phyloP scores from a whole-genome alignment of 2,329 filamentous ascomycete species.

The Cercospora sp. region DNA sequence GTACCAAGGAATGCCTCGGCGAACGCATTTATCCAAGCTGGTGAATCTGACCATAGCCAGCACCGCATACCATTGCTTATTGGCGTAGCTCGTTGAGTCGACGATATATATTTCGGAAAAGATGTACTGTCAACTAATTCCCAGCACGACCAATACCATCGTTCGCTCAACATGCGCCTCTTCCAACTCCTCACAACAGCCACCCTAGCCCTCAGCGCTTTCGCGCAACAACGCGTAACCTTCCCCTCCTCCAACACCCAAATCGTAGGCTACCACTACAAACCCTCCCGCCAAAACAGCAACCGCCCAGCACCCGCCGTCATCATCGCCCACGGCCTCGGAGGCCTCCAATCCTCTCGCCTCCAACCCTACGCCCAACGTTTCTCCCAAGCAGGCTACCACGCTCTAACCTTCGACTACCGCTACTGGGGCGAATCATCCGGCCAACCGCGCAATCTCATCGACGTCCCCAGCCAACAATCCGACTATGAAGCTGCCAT shows the following conservation, averaged over 20 bases:
- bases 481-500: neutral
- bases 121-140: too few relatives aligned
- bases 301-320: neutral
- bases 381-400: neutral
- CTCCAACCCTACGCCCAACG: neutral
- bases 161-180: neutral
- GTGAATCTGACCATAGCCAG: neutral
- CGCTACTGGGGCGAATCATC: neutral
- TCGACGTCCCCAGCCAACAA: neutral
- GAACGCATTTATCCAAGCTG: neutral
- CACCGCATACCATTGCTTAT: neutral
- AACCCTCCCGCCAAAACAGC: neutral
- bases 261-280: neutral
- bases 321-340: neutral
- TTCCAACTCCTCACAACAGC: neutral
- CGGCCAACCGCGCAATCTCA: neutral
- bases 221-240: neutral
- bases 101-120: neutral
- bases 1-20: neutral
- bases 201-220: neutral
- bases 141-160: neutral
- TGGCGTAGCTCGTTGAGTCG: neutral
- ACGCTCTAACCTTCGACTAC: neutral
- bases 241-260: neutral
- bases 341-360: neutral